phyloP scores from a whole-genome alignment of 2,329 filamentous ascomycete genomes.

The Pestalotiopsis sp. region DNA sequence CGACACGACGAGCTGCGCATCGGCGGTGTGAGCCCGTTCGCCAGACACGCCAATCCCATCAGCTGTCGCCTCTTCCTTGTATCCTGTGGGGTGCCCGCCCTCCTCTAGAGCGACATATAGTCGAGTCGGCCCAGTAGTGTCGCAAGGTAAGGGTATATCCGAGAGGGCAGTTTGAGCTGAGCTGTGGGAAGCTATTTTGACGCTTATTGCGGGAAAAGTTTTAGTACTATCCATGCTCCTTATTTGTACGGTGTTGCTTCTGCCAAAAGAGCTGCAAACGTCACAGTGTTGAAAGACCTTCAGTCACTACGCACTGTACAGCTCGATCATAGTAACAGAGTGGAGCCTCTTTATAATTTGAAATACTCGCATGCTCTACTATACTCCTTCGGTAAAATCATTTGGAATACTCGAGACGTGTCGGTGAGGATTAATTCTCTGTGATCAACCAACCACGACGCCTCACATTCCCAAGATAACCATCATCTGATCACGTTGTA shows the following conservation, averaged over 20 bases:
- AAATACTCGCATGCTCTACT: neutral
- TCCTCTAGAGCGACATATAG: no score
- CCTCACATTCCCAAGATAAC: neutral
- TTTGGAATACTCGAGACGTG: neutral
- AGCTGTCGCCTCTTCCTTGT: neutral
- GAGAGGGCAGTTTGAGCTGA: no score
- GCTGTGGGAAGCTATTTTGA: no score
- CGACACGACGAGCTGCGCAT: constrained; percentile 11
- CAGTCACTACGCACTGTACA: neutral
- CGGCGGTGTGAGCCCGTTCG: neutral
- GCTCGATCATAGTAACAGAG: neutral
- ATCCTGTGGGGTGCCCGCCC: no score
- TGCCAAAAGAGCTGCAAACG: neutral
- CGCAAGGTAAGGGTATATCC: no score
- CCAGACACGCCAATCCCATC: neutral
- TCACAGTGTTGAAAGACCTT: neutral
- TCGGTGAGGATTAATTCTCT: neutral
- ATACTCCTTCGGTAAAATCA: neutral
- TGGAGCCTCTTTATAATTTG: neutral
- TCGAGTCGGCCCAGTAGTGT: no score
- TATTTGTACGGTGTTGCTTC: neutral
- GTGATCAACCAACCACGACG: neutral
- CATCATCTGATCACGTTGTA: neutral
- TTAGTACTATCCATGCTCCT: neutral
- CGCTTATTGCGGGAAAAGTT: neutral